Conservation (phyloP, 129 eudicot genomes). For the Mikania micrantha region DNA sequence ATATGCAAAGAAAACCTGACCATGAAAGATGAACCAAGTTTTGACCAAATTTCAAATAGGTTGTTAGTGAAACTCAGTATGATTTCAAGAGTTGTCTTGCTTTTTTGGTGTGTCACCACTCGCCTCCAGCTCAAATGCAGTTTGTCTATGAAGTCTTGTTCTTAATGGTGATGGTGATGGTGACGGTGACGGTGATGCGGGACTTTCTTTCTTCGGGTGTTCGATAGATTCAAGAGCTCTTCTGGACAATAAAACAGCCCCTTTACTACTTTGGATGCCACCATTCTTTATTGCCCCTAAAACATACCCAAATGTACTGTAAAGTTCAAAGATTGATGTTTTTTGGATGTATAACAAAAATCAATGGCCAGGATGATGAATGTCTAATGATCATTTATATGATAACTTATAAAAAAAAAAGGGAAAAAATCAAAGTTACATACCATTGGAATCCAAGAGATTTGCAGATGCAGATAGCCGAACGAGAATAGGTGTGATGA, state of each 20-base stretch:
- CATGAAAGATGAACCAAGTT: conserved; percentile 19
- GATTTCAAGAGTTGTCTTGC: background rate
- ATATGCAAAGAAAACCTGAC: conserved; percentile 2
- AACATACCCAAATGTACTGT: conserved; percentile 5
- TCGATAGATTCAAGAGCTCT: conserved; percentile 43
- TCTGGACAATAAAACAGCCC: conserved; percentile 37
- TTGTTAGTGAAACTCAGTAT: background rate
- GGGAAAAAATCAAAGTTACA: background rate
- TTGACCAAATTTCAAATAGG: background rate
- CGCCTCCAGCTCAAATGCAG: conserved; percentile 2
- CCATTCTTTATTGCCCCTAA: conserved; percentile 26
- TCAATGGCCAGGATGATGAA: background rate
- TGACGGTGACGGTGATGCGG: conserved; percentile 17
- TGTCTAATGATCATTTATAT: background rate
- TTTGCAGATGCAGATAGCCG: conserved; percentile 60
- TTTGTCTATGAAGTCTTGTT: background rate
- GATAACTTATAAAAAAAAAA: too few relatives aligned
- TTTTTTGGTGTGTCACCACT: background rate
- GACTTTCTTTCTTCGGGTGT: background rate
- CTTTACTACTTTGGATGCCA: conserved; percentile 8
- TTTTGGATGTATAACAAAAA: conserved; percentile 2
- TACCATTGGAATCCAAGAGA: conserved; percentile 32
- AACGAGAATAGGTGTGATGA: conserved; percentile 61
- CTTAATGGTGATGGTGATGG: conserved; percentile 18
- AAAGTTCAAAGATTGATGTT: background rate